Evolutionary conservation across 176 grass and related monocot genomes (phyloP).

Genomic region (Eleusine coracana): DNA sequence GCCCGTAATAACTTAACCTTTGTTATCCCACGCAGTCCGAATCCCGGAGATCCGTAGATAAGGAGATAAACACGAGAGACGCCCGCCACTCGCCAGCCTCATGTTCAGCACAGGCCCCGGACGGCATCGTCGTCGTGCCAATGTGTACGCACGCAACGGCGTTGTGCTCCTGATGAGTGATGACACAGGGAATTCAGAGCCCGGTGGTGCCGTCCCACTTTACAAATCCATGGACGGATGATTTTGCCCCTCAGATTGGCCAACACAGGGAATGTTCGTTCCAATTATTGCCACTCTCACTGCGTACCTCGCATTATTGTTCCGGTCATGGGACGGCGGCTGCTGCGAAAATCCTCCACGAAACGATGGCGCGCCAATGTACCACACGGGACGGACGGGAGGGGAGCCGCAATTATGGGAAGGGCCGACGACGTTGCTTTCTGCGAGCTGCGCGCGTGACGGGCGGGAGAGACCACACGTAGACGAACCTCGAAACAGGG

Average conservation of each 20-base stretch:
- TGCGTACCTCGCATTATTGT: background rate
- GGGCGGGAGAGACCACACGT: background rate
- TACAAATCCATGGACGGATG: background rate
- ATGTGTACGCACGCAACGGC: background rate
- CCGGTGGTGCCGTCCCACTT: background rate
- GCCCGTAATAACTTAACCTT: constrained; percentile 22
- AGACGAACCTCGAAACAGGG: background rate
- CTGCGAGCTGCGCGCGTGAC: background rate
- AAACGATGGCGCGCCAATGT: constrained; percentile 13
- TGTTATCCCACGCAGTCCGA: constrained; percentile 20
- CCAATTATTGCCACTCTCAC: constrained; percentile 31
- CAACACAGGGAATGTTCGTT: background rate
- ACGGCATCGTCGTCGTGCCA: constrained; percentile 22
- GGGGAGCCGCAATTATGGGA: background rate
- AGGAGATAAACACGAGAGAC: constrained; percentile 35
- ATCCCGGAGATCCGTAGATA: constrained; percentile 18
- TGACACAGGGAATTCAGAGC: background rate
- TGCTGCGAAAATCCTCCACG: background rate
- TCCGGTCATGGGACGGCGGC: background rate
- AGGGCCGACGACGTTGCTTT: background rate
- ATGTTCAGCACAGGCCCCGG: background rate
- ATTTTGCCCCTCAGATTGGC: background rate
- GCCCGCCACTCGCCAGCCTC: background rate
- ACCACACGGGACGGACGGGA: background rate
- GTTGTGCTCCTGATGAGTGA: too few relatives aligned